Evolutionary conservation across 257 asterid genomes (phyloP), one percentile per base, ranked within the genome.

Genomic region (Petunia secreta): DNA sequence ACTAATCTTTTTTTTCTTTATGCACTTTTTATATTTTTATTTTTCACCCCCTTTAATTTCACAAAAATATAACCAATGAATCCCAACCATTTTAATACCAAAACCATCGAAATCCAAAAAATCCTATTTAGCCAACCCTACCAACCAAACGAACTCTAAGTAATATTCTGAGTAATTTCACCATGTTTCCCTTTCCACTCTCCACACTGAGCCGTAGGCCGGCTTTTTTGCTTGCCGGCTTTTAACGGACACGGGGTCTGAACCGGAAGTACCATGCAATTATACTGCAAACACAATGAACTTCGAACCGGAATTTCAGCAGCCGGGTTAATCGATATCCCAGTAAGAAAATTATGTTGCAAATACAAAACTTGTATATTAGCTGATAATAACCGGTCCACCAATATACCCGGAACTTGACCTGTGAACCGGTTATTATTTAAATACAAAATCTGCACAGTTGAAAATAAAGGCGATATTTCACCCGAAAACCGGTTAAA

Each of bases 391-490:
- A 96, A 15, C 85, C 95, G 91, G 84, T 92, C 94, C 83, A 93
- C 99, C 55, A 96, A 78, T 46, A 82, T 86, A 8, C 68, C 85
- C 48, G 99, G 99, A 0, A 94, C 97, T 79, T 90, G 85, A 16
- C 98, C 99, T 39, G 82, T 80, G 90, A 96, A 92, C 90, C 94
- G 96, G 91, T 96, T 96, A 73, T 96, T 94, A 55, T 96, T 94
- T 60, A 96, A 88, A 34, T 91, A 96, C 0, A 96, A 85, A 65
- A 84, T 90, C 85, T 92, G 90, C 15, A 92, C 99, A 82, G 94
- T 88, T 3, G 99, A 82, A 43, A 96, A 85, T 73, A 92, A 44
- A 0, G 98, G 97, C 0, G 99, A 93, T 53, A 95, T 87, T 68
- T 86, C 90, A 1, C 99, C 99, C 1, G 84, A 90, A 2, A 96